Base-by-base conservation (phyloP, 2,329 filamentous ascomycete species). In the Fusarium torreyae region DNA sequence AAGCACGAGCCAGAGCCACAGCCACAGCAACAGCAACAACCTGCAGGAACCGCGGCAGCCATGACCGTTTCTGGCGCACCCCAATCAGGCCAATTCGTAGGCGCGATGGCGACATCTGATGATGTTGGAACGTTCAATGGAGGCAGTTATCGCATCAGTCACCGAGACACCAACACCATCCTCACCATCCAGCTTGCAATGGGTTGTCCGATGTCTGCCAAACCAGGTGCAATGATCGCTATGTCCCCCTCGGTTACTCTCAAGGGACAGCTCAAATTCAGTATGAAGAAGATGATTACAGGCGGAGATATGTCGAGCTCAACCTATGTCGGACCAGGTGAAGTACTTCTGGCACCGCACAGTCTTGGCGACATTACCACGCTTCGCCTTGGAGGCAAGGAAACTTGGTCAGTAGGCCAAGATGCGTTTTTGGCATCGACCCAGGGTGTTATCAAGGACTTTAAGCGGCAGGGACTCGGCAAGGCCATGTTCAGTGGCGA, bases 51-150 rank as follows among this genome's bases (percentile, higher is more conserved):
- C 67, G 65, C 57, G 70, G 78, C 17, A 69, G 77, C 28, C 77
- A 79, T 66, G 66, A 76, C 81, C 45, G 74, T 79, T 20, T 76
- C 77, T 13, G 79, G 79, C 28, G 83, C 81, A 6, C 84, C 82
- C 13, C 76, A 80, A 8, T 79, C 82, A 17, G 79, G 81, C 33
- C 86, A 91, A 59, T 94, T 95, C 68, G 78, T 84, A 7, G 92
- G 92, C 31, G 89, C 87, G 0, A 66, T 61, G 36, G 83, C 91
- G 1, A 86, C 87, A 1, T 84, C 89, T 31, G 96, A 98, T 78
- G 94, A 97, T 72, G 89, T 97, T 3, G 96, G 96, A n/a, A 96
- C 92, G 0, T 99, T 98, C 84, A 98, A 98, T 77, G 96, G 96
- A 17, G 96, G 96, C 14, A 95, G 92, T 76, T 99, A 95, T 78